Conservation (phyloP, 306 rosid species). For the Senna tora region DNA sequence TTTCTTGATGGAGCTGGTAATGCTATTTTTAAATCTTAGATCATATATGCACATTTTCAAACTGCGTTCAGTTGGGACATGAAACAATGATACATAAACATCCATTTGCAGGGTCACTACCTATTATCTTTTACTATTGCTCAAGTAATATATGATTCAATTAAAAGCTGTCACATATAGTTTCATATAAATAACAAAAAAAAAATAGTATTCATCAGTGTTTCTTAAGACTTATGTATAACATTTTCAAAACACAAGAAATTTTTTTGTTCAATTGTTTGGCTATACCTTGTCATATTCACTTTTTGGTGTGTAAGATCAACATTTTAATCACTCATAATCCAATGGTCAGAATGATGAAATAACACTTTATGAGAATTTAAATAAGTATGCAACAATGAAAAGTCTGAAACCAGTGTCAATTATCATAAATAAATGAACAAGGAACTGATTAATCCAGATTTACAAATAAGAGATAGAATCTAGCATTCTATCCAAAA, state of each 20-base stretch:
- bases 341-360: not conserved
- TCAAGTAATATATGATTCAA: not conserved
- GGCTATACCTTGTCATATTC: conserved; percentile 11
- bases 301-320: conserved; percentile 19
- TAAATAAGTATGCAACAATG: not conserved
- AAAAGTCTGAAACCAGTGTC: not conserved
- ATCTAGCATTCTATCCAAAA: conserved; percentile 25
- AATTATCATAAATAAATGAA: conserved; percentile 12
- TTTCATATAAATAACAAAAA: not conserved
- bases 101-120: not conserved
- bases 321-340: not conserved
- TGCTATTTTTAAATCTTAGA: conserved; percentile 16
- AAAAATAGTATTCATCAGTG: conserved; percentile 2
- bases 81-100: conserved; percentile 20
- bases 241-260: conserved; percentile 20
- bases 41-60: conserved; percentile 29
- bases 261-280: conserved; percentile 16
- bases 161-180: not conserved
- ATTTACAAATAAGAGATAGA: conserved; percentile 22
- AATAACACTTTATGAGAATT: not conserved
- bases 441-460: conserved; percentile 15
- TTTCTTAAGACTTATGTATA: conserved; percentile 22
- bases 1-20: too few species aligned
- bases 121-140: conserved; percentile 2
- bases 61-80: conserved; percentile 15